Base-by-base conservation (phyloP, 768 basidiomycete species). In the Gloeostereum incarnatum region DNA sequence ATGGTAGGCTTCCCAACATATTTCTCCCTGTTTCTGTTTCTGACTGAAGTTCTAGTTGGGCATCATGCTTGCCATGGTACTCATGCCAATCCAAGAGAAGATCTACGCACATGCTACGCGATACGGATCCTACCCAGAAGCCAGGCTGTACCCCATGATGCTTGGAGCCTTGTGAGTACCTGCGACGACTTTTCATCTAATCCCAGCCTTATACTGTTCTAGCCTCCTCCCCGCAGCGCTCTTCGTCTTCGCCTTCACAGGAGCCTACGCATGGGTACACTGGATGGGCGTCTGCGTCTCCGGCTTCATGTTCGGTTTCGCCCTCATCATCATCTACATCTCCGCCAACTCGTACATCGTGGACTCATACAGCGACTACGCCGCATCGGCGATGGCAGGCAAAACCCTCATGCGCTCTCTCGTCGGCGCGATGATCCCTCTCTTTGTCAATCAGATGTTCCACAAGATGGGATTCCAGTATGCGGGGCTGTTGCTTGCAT, bases 201-300 rank as follows among this genome's bases (percentile, higher is more conserved):
- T 25, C 31, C 13, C 19, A n/a, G 22, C 41, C 23, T 36, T 21
- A 6, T 2, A 3, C 20, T 30, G 22, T 35, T 13, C 9, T 45
- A 63, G 60, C 24, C 38, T 65, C 16, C 54, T 68, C n/a, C 58
- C 67, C 14, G 31, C 54, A 8, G 60, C 63, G 5, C 55, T 69
- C 8, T 65, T 69, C 51, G 54, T 66, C 33, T 65, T 71, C 42
- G 65, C 65, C 2, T 65, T 64, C 48, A 65, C 65, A 8, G 65
- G 65, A 11, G 65, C 54, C n/a, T 67, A 62, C 43, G 32, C 45
- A 9, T 47, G 45, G 41, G 62, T 68, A 0, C 58, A 65, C 47
- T 67, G 60, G 56, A 63, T 65, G 5, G 60, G 54, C 49, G 39
- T 6, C 11, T 62, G 59, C 32, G 54, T 65, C 26, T 51, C 62